Evolutionary conservation across 257 asterid genomes (phyloP), one percentile per base, ranked within the genome.

Genomic region (Catharanthus roseus): DNA sequence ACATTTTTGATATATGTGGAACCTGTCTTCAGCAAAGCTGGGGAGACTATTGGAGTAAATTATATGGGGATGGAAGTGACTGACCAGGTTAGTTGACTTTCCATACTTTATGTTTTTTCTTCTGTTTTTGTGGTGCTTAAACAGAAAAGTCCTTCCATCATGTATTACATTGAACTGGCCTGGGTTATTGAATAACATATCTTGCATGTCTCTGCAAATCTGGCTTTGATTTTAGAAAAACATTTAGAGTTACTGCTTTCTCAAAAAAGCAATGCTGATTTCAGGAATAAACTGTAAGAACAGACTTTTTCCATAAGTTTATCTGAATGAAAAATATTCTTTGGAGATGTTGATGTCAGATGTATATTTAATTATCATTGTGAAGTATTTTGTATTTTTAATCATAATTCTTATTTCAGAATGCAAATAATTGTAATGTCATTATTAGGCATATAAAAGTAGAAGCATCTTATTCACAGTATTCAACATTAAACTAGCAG

Each of bases 61-160:
- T 92, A 92, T 76, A 92, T 89, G 97, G 97, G 97, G 56, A 92
- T 89, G 96, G 97, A 92, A 73, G 86, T 92, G 45, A 92, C 96
- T 38, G 97, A 92, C 78, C 96, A 89, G 90, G 96, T 88, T 29
- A 75, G 23, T 57, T 61, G 49, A 45, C 39, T 77, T 67, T 64
- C 61, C 23, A 15, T 24, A 8, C 13, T 31, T 24, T 21, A 21
- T 58, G 15, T 1, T 42, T 13, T 41, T 28, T 36, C 29, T 63
- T 38, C 73, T 51, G 26, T 31, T 51, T 68, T 19, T 29, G 19
- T 31, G 26, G 61, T 50, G 11, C 24, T 29, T 8, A 29, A 60
- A 60, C 31, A 8, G 12, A 66, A 16, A 38, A 39, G 28, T 51
- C 23, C 26, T 21, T 26, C 29, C 28, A 49, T 49, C 47, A 8